Evolutionary conservation across 805 yeast genomes (phyloP).

Genomic region (Myxozyma kluyveri): DNA sequence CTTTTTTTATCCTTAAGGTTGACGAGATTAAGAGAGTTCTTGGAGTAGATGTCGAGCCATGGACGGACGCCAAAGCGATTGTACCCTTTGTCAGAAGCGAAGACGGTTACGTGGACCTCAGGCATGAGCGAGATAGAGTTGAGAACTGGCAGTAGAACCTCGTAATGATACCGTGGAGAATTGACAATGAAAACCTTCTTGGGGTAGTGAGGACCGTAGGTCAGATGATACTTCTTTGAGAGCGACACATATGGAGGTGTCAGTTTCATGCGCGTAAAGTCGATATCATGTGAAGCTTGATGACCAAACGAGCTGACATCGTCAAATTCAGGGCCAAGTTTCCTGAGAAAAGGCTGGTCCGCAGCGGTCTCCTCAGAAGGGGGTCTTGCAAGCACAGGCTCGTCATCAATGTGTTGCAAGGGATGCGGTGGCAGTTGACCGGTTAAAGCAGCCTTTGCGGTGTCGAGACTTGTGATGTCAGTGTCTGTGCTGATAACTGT

Average conservation of each 20-base stretch:
- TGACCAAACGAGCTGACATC: no score
- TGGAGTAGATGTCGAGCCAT: conserved; percentile 14
- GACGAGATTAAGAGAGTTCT: conserved; percentile 1
- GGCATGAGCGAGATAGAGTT: conserved; percentile 8
- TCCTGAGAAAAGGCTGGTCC: no score
- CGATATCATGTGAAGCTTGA: no score
- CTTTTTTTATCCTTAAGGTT: no score
- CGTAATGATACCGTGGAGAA: conserved; percentile 23
- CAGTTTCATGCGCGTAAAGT: not conserved
- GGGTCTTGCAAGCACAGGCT: no score
- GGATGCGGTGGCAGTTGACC: no score
- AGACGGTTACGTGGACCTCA: conserved; percentile 9
- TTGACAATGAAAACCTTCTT: conserved; percentile 18
- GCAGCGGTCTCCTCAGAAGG: no score
- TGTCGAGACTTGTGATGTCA: no score
- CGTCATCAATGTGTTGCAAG: no score
- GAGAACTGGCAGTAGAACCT: conserved; percentile 23
- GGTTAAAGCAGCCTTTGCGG: no score
- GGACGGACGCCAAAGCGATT: conserved; percentile 24
- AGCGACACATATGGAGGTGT: not conserved
- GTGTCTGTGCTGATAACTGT: no score
- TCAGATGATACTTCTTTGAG: not conserved
- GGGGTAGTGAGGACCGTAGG: not conserved
- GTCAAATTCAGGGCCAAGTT: no score
- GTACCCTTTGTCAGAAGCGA: conserved; percentile 8